phyloP scores from a whole-genome alignment of 768 basidiomycete genomes.

The Austroboletus eburneus region DNA sequence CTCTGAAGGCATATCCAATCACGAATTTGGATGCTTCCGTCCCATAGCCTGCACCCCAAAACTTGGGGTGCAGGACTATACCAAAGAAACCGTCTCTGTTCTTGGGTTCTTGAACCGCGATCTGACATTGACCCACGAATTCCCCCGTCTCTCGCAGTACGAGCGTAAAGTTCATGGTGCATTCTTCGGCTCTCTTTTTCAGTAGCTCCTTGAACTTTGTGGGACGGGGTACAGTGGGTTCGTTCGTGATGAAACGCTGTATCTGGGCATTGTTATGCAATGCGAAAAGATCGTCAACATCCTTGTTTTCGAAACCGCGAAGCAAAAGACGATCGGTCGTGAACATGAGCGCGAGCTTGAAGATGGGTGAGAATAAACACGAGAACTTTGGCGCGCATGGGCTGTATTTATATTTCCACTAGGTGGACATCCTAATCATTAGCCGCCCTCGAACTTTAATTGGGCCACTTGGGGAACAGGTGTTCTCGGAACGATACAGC shows the following conservation, averaged over 20 bases:
- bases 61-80: conserved; percentile 20
- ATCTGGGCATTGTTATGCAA: conserved; percentile 23
- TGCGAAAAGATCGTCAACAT: conserved; percentile 16
- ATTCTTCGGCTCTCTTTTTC: conserved; percentile 7
- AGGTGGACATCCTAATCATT: background rate
- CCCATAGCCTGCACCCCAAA: conserved; percentile 26
- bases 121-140: conserved; percentile 19
- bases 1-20: conserved; percentile 21
- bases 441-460: too few species aligned
- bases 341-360: conserved; percentile 11
- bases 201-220: conserved; percentile 12
- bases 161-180: conserved; percentile 20
- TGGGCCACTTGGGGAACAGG: too few species aligned
- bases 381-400: too few species aligned
- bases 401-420: background rate
- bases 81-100: conserved; percentile 26
- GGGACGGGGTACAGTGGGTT: conserved; percentile 20
- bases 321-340: conserved; percentile 24
- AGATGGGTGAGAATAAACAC: too few species aligned
- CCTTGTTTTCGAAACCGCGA: conserved; percentile 17
- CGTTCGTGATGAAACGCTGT: conserved; percentile 11
- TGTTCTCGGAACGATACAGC: too few species aligned
- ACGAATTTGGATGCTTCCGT: conserved; percentile 14
- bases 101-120: conserved; percentile 17
- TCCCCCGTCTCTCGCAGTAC: conserved; percentile 16